A percentile compares a stretch with the other conserved stretches of the same genome.
Evolutionary conservation across 23 red algal species (phyloP).

Genomic region (Gracilaria caudata): DNA sequence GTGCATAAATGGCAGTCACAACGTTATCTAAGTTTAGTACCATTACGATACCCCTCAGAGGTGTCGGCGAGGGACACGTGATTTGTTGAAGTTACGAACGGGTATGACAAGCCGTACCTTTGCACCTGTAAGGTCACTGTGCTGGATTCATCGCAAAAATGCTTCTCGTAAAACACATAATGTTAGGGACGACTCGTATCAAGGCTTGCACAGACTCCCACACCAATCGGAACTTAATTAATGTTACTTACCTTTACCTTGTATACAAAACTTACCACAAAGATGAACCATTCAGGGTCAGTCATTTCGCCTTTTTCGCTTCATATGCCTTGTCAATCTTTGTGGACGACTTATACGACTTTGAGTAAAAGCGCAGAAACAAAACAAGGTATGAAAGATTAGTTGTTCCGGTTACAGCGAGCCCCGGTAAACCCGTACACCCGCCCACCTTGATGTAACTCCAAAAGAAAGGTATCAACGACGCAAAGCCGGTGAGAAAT

Average conservation of each 20-base stretch:
- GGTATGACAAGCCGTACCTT: neutral
- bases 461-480: constrained; percentile 64
- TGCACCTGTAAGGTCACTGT: no score
- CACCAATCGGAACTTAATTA: no score
- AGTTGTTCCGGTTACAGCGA: constrained; percentile 65
- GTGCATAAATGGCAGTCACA: neutral
- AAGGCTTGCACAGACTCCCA: no score
- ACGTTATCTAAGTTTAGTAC: no score
- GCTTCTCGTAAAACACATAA: no score
- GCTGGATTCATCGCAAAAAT: neutral
- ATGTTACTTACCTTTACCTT: no score
- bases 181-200: no score
- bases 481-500: constrained; percentile 86
- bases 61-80: neutral
- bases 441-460: constrained; percentile 1
- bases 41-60: no score
- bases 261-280: no score
- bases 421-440: constrained; percentile 79
- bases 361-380: constrained; percentile 89
- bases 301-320: neutral
- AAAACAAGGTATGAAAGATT: constrained; percentile 89
- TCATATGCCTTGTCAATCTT: neutral
- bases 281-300: no score
- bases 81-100: neutral
- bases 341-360: constrained; percentile 41